phyloP scores from a whole-genome alignment of 2,329 filamentous ascomycete species.

The Fusarium sp. region DNA sequence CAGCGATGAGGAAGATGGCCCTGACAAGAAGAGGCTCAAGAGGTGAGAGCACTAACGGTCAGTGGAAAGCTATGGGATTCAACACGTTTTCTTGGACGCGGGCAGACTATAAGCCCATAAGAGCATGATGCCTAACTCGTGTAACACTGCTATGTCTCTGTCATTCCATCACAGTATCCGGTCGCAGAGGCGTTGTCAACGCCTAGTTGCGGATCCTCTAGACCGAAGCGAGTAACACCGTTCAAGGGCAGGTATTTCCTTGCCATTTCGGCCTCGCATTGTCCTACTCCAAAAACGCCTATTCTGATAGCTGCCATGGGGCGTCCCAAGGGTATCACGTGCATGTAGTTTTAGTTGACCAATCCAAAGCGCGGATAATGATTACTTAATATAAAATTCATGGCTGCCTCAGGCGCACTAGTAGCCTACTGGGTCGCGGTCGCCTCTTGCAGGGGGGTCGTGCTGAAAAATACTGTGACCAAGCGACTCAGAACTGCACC shows the following conservation, averaged over 20 bases:
- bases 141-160: conserved; percentile 23
- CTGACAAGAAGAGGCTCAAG: conserved; percentile 73
- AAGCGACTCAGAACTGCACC: conserved; percentile 54
- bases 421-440: conserved; percentile 41
- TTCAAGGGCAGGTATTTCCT: background rate
- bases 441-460: conserved; percentile 48
- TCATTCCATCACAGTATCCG: conserved; percentile 30
- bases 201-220: conserved; percentile 12
- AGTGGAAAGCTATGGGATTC: conserved; percentile 1
- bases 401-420: conserved; percentile 40
- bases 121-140: conserved; percentile 9
- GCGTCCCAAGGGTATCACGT: conserved; percentile 34
- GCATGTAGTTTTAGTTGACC: conserved; percentile 24
- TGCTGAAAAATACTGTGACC: conserved; percentile 59
- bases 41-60: conserved; percentile 53
- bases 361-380: background rate
- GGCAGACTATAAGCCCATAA: conserved; percentile 13
- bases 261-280: background rate
- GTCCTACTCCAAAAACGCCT: background rate
- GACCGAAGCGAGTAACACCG: background rate
- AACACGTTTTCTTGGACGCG: conserved; percentile 13
- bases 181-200: conserved; percentile 1
- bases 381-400: conserved; percentile 30
- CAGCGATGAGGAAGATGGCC: conserved; percentile 81
- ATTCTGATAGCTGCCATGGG: background rate